phyloP scores from a whole-genome alignment of 805 yeast species.

The Zygosaccharomyces gambellarensis region DNA sequence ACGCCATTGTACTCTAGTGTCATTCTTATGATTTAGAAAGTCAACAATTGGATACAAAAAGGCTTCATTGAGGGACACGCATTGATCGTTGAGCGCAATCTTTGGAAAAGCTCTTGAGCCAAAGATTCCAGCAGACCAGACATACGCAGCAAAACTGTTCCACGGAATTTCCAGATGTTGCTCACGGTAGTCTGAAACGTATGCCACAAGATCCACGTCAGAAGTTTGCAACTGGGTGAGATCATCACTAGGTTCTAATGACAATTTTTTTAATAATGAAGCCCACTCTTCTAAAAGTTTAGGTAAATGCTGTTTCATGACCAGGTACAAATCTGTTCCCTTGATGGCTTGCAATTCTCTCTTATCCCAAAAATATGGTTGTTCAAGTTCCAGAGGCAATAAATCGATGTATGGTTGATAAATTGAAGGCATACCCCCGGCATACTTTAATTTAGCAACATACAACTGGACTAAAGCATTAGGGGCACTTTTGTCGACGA shows the following conservation, averaged over 20 bases:
- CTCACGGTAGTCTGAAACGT: conserved; percentile 24
- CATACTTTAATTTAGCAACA: conserved; percentile 42
- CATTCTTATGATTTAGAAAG: conserved; percentile 66
- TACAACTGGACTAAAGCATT: conserved; percentile 37
- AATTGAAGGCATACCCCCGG: conserved; percentile 22
- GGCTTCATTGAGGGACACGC: conserved; percentile 44
- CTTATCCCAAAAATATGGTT: conserved; percentile 64
- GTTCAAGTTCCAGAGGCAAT: conserved; percentile 47
- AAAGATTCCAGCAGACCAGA: conserved; percentile 71
- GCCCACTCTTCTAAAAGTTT: conserved; percentile 58
- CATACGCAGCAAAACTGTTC: conserved; percentile 61
- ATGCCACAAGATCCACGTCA: conserved; percentile 17
- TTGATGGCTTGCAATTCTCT: conserved; percentile 47
- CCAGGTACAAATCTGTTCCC: conserved; percentile 67
- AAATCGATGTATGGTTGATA: conserved; percentile 45
- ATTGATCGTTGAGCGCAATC: conserved; percentile 42
- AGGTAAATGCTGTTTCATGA: conserved; percentile 44
- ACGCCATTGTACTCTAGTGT: conserved; percentile 61
- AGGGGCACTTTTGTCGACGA: conserved; percentile 14
- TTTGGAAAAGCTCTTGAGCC: conserved; percentile 80
- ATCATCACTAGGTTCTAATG: conserved; percentile 14
- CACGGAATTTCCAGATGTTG: conserved; percentile 36
- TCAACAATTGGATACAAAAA: conserved; percentile 78
- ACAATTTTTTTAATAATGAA: conserved; percentile 8
- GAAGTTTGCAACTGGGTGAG: conserved; percentile 20